Percentiles rank a stretch among this genome's conserved stretches.
These are phyloP conservation scores for Vitis riparia DNA, from an alignment of 164 flowering plant genomes.

Conservation along the genomic window DNA sequence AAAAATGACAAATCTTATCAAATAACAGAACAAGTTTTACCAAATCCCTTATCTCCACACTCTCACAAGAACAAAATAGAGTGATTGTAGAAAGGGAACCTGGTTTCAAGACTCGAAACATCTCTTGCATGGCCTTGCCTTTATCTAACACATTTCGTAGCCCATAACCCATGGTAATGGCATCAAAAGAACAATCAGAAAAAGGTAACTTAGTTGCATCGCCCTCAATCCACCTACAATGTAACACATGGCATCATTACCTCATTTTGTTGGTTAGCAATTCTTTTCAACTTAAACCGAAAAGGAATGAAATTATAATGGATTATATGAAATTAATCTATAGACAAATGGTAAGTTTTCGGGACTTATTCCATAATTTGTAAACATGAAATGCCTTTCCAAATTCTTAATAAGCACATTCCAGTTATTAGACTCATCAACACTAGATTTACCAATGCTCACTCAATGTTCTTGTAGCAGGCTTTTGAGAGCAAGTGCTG, in stretches of 20 bases:
- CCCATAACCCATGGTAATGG: conserved; percentile 87
- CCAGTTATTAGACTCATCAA: neutral
- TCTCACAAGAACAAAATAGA: neutral
- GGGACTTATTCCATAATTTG: neutral
- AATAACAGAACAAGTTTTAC: neutral
- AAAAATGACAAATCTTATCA: neutral
- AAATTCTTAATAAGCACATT: neutral
- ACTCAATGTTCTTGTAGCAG: conserved; percentile 80
- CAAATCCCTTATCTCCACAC: neutral
- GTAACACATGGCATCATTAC: conserved; percentile 2
- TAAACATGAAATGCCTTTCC: neutral
- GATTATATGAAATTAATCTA: neutral
- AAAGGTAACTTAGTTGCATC: conserved; percentile 82
- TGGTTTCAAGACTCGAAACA: conserved; percentile 71
- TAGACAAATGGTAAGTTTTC: no score
- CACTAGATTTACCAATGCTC: conserved; percentile 65
- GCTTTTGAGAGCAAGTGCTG: conserved; percentile 46
- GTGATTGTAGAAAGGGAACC: conserved; percentile 31
- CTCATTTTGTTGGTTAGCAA: neutral
- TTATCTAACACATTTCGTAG: conserved; percentile 75
- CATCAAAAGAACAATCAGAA: conserved; percentile 75
- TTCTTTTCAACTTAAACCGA: neutral
- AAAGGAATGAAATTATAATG: neutral
- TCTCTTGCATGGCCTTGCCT: conserved; percentile 62
- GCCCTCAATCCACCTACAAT: conserved; percentile 88